Percentiles rank a stretch among this genome's conserved stretches.
These are phyloP conservation scores for Flueggea neowawraea DNA, from an alignment of 441 rosid genomes.

Conservation along the genomic window DNA sequence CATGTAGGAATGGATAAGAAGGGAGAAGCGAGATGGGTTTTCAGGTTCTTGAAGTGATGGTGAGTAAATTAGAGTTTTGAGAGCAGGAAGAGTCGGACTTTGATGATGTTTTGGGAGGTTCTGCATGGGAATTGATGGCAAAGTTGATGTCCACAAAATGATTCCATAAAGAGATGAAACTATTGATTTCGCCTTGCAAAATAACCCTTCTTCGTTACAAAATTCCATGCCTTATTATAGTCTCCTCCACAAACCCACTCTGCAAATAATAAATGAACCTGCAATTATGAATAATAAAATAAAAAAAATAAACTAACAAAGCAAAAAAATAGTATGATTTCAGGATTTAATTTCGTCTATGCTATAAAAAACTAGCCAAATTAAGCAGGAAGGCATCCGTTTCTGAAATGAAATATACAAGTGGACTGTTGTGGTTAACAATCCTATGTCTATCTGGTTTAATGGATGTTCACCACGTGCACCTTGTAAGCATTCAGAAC, in stretches of 20 bases:
- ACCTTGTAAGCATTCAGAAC: no score
- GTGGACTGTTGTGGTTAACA: background rate
- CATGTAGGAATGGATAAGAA: conserved; percentile 18
- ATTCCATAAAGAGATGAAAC: conserved; percentile 18
- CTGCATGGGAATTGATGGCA: conserved; percentile 17
- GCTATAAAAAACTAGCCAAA: no score
- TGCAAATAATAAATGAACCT: background rate
- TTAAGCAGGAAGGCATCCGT: background rate
- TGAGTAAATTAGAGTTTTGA: conserved; percentile 27
- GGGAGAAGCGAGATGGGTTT: background rate
- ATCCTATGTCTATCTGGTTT: no score
- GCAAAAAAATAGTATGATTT: no score
- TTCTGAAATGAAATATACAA: background rate
- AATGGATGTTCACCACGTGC: no score
- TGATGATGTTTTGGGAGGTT: conserved; percentile 6
- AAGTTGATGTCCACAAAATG: conserved; percentile 7
- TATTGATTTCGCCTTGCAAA: conserved; percentile 17
- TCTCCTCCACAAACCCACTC: background rate
- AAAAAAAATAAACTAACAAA: no score
- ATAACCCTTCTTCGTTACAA: conserved; percentile 6
- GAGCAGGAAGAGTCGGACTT: conserved; percentile 15
- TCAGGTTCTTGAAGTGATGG: background rate
- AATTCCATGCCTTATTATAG: conserved; percentile 8
- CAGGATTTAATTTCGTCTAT: no score
- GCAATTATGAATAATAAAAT: background rate